Conservation (phyloP, 1,139 yeast genomes). For the Candida tunisiensis region DNA sequence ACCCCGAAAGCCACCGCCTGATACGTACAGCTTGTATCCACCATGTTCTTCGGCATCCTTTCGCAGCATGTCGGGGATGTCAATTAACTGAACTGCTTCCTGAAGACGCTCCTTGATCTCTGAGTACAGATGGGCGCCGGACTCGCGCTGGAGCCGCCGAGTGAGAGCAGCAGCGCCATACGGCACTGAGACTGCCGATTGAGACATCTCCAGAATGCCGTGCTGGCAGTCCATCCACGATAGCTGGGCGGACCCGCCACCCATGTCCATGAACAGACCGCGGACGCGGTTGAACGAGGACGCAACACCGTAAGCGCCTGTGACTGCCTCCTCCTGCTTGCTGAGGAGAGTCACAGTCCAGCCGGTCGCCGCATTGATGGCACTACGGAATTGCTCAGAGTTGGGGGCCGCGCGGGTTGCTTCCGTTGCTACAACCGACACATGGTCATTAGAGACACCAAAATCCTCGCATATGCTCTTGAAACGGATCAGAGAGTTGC, state of each 20-base stretch:
- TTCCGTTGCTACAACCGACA: slow-evolving; percentile 48
- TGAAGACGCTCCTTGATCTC: slow-evolving; percentile 18
- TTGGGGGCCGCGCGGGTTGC: slow-evolving; percentile 50
- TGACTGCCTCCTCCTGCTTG: slow-evolving; percentile 42
- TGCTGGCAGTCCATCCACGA: slow-evolving; percentile 43
- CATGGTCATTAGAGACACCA: slow-evolving; percentile 40
- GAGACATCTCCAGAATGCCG: slow-evolving; percentile 37
- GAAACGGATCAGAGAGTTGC: slow-evolving; percentile 43
- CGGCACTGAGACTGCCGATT: slow-evolving; percentile 41
- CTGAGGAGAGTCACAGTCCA: slow-evolving; percentile 43
- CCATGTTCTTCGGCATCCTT: slow-evolving; percentile 28
- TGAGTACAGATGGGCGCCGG: slow-evolving; percentile 3
- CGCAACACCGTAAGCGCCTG: slow-evolving; percentile 53
- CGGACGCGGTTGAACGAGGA: slow-evolving; percentile 44
- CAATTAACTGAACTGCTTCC: slow-evolving; percentile 29
- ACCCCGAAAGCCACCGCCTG: slow-evolving; percentile 56
- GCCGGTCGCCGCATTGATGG: slow-evolving; percentile 35
- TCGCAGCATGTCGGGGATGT: slow-evolving; percentile 11
- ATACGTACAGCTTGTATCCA: slow-evolving; percentile 41
- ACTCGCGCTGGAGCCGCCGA: slow-evolving; percentile 31
- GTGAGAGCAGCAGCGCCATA: slow-evolving; percentile 53
- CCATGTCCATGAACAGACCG: slow-evolving; percentile 50
- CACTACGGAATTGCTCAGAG: slow-evolving; percentile 34
- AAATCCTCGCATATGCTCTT: slow-evolving; percentile 48
- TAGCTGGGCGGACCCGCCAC: slow-evolving; percentile 47